A percentile compares a stretch with the other conserved stretches of the same genome.
Conservation (phyloP, 257 asterid genomes). For the Nicotiana sylvestris region DNA sequence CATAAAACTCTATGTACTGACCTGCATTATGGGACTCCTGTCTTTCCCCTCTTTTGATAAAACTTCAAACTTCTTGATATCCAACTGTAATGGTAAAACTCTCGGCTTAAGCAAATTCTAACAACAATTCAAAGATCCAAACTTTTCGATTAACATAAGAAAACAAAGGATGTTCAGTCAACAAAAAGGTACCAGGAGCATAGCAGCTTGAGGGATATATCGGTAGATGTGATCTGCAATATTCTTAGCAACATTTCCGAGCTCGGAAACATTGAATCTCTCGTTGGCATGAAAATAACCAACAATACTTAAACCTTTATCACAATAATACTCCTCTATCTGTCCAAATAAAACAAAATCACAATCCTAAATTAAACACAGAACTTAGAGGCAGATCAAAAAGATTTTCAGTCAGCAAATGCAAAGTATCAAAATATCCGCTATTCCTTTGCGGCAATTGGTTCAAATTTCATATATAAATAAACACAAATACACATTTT, state of each 20-base stretch:
- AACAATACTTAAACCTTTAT: conserved; percentile 69
- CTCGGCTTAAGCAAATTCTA: background rate
- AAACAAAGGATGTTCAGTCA: no score
- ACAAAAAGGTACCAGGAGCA: conserved; percentile 59
- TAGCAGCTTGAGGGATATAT: conserved; percentile 78
- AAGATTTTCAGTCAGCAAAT: background rate
- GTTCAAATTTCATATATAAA: no score
- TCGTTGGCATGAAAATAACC: conserved; percentile 96
- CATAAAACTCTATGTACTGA: conserved; percentile 12
- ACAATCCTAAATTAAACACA: conserved; percentile 1
- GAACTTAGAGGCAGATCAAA: background rate
- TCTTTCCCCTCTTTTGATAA: conserved; percentile 48
- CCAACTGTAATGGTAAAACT: conserved; percentile 38
- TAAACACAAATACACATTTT: background rate
- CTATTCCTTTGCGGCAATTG: no score
- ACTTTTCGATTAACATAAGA: background rate
- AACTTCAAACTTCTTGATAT: conserved; percentile 57
- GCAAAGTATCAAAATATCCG: background rate
- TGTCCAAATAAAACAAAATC: conserved; percentile 17
- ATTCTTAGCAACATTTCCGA: conserved; percentile 70
- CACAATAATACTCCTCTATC: conserved; percentile 81
- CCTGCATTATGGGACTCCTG: conserved; percentile 70
- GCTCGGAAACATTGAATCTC: conserved; percentile 72
- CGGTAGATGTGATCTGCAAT: conserved; percentile 78
- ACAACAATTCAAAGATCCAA: conserved; percentile 16